Percentiles rank a stretch among this genome's conserved stretches.
Evolutionary conservation across 805 yeast genomes (phyloP).

Genomic region (Isabelozyma pseudorhagii): DNA sequence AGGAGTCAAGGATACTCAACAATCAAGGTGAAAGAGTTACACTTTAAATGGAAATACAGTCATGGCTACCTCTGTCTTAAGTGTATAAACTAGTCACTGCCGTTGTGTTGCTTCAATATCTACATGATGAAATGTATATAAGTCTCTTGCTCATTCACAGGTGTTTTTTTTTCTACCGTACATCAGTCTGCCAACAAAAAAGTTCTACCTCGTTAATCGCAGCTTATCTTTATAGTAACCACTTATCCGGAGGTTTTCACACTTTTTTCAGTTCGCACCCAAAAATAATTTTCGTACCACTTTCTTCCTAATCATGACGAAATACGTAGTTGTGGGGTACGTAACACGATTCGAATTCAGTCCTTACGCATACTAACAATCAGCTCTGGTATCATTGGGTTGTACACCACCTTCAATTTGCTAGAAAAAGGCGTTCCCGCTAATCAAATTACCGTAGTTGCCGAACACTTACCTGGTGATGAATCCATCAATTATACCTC

Average conservation of each 20-base stretch:
- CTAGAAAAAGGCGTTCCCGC: conserved; percentile 39
- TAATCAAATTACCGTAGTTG: conserved; percentile 51
- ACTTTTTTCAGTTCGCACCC: not conserved
- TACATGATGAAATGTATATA: too few species aligned
- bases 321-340: conserved; percentile 29
- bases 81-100: too few species aligned
- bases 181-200: too few species aligned
- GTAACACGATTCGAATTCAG: conserved; percentile 5
- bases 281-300: not conserved
- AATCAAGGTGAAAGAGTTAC: conserved; percentile 2
- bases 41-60: too few species aligned
- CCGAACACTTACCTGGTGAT: conserved; percentile 75
- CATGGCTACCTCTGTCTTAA: not conserved
- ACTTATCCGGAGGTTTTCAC: too few species aligned
- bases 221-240: not conserved
- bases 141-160: too few species aligned
- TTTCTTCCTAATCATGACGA: conserved; percentile 5
- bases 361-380: conserved; percentile 1
- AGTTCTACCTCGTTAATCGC: not conserved
- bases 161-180: too few species aligned
- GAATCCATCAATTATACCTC: conserved; percentile 71
- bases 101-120: too few species aligned
- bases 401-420: conserved; percentile 56
- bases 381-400: conserved; percentile 64
- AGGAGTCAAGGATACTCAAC: conserved; percentile 3